phyloP scores from a whole-genome alignment of 2,329 filamentous ascomycete species.

The Penicillium sp. region DNA sequence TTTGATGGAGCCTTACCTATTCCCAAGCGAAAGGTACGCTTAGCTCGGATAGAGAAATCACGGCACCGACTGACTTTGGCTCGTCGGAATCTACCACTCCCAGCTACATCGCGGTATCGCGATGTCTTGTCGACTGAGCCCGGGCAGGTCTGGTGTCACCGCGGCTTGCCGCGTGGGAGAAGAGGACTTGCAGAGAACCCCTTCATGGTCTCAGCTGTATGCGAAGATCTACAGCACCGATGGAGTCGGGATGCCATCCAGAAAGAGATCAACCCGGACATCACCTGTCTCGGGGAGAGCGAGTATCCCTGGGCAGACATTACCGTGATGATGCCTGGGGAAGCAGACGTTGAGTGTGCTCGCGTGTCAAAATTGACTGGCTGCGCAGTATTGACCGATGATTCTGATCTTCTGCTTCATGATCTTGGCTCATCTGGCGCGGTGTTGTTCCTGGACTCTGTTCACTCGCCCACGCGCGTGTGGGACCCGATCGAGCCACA shows the following conservation, averaged over 20 bases:
- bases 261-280: slow-evolving; percentile 10
- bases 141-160: slow-evolving; percentile 29
- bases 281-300: slow-evolving; percentile 15
- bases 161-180: slow-evolving; percentile 26
- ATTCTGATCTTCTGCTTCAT: slow-evolving; percentile 82
- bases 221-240: slow-evolving; percentile 65
- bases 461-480: slow-evolving; percentile 44
- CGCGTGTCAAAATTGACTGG: slow-evolving; percentile 58
- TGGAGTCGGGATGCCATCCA: slow-evolving; percentile 34
- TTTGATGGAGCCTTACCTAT: slow-evolving; percentile 82
- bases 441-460: slow-evolving; percentile 69
- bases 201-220: slow-evolving; percentile 75
- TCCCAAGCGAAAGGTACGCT: slow-evolving; percentile 63
- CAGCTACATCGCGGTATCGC: slow-evolving; percentile 5
- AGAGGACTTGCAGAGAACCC: slow-evolving; percentile 55
- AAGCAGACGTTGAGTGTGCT: slow-evolving; percentile 83
- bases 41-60: slow-evolving; percentile 60
- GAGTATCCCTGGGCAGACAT: slow-evolving; percentile 37
- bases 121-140: slow-evolving; percentile 17
- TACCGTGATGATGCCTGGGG: slow-evolving; percentile 70
- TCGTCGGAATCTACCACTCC: slow-evolving; percentile 29
- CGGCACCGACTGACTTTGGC: slow-evolving; percentile 58
- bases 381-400: slow-evolving; percentile 71
- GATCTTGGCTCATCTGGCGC: slow-evolving; percentile 63
- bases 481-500: slow-evolving; percentile 13